Evolutionary conservation across 495 filamentous ascomycete species (phyloP).

Genomic region (Penicillium pancosmium): DNA sequence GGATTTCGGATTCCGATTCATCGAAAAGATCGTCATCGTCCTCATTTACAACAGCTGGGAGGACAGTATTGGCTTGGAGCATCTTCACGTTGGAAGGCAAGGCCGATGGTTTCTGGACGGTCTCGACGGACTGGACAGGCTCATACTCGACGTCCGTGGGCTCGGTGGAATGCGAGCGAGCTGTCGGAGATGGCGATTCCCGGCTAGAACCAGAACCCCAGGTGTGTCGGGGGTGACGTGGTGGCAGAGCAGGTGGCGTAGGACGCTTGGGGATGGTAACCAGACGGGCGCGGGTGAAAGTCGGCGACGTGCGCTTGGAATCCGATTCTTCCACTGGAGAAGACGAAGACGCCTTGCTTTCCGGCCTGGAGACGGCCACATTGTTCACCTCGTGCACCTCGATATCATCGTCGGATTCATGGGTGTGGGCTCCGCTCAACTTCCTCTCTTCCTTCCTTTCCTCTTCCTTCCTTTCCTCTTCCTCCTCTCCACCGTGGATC

Average conservation of each 20-base stretch:
- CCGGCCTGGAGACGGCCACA: conserved; percentile 50
- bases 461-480: conserved; percentile 7
- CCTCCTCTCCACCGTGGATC: conserved; percentile 30
- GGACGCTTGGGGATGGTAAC: conserved; percentile 74
- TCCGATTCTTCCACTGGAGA: conserved; percentile 46
- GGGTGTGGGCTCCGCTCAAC: not conserved
- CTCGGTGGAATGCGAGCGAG: conserved; percentile 29
- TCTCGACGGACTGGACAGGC: conserved; percentile 14
- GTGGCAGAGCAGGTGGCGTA: conserved; percentile 67
- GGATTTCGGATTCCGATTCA: conserved; percentile 23
- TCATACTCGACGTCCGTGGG: conserved; percentile 22
- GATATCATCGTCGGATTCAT: conserved; percentile 35
- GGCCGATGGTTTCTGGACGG: conserved; percentile 13
- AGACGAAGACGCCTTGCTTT: conserved; percentile 53
- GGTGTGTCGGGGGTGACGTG: conserved; percentile 57
- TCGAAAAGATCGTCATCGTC: conserved; percentile 30
- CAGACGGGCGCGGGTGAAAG: conserved; percentile 63
- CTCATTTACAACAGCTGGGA: conserved; percentile 22
- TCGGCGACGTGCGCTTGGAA: conserved; percentile 46
- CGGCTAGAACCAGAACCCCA: conserved; percentile 32
- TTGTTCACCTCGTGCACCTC: conserved; percentile 48
- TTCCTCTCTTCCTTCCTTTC: conserved; percentile 1
- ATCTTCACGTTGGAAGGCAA: conserved; percentile 25
- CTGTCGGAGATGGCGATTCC: conserved; percentile 30
- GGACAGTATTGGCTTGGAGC: conserved; percentile 18